phyloP scores from a whole-genome alignment of 345 rosid species.

The Brassica nigra region DNA sequence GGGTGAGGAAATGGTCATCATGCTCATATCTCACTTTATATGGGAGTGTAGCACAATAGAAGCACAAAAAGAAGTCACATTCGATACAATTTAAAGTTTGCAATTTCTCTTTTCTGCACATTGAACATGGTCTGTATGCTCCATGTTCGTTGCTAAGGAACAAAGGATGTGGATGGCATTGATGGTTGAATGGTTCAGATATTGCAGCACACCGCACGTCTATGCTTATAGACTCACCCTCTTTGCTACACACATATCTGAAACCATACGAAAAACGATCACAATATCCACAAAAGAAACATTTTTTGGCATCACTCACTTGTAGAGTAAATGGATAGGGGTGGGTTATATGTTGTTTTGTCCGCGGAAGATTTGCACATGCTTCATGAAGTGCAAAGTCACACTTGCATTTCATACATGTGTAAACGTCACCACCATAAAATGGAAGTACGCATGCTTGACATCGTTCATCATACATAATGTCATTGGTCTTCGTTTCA shows the following conservation, averaged over 20 bases:
- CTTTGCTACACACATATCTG: background rate
- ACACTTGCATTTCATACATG: background rate
- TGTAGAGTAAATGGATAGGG: background rate
- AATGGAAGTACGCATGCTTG: background rate
- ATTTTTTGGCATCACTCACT: background rate
- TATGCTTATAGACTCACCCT: background rate
- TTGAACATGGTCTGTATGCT: background rate
- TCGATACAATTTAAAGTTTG: background rate
- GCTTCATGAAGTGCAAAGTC: background rate
- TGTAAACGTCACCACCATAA: background rate
- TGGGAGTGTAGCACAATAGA: background rate
- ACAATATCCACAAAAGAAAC: background rate
- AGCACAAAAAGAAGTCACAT: background rate
- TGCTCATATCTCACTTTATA: background rate
- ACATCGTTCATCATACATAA: background rate
- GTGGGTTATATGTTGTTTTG: background rate
- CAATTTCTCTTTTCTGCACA: background rate
- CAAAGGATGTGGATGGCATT: background rate
- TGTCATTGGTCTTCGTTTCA: background rate
- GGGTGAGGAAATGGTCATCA: background rate
- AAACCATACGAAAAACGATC: background rate
- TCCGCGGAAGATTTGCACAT: background rate
- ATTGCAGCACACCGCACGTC: background rate
- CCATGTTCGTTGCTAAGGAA: background rate
- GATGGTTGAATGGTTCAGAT: background rate